Conservation (phyloP, 805 yeast genomes). For the Groenewaldozyma tartarivorans region DNA sequence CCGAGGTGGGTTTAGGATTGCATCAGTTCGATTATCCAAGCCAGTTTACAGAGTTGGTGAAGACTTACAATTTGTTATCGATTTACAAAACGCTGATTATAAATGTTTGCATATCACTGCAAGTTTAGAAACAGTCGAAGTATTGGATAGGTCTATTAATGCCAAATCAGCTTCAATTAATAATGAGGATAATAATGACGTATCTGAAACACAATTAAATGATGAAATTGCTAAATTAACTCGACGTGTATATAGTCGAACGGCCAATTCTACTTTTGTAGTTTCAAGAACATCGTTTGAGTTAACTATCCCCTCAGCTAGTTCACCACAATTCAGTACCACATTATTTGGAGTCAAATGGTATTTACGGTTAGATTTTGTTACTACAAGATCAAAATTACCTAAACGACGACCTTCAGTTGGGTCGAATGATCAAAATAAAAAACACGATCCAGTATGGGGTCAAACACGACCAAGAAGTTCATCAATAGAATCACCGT, state of each 20-base stretch:
- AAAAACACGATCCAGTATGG: background rate
- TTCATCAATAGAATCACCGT: no score
- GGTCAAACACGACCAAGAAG: no score
- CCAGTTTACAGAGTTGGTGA: slow-evolving; percentile 35
- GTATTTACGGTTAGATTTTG: slow-evolving; percentile 25
- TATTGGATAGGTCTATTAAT: slow-evolving; percentile 21
- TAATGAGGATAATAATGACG: slow-evolving; percentile 13
- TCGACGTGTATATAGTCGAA: slow-evolving; percentile 21
- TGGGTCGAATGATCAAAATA: background rate
- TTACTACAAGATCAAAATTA: slow-evolving; percentile 14
- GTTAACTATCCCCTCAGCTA: slow-evolving; percentile 27
- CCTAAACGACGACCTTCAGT: background rate
- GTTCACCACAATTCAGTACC: slow-evolving; percentile 27
- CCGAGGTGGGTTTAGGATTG: slow-evolving; percentile 33
- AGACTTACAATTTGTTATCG: slow-evolving; percentile 32
- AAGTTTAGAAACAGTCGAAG: slow-evolving; percentile 30
- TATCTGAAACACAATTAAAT: background rate
- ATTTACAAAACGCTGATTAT: slow-evolving; percentile 24
- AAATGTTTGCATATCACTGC: slow-evolving; percentile 32
- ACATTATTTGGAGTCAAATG: slow-evolving; percentile 23
- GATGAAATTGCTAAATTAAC: slow-evolving; percentile 15
- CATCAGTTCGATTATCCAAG: slow-evolving; percentile 26
- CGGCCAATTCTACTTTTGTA: slow-evolving; percentile 17
- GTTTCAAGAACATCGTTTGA: slow-evolving; percentile 18
- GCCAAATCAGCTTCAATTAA: no score